Percentiles rank a stretch among this genome's conserved stretches.
Conservation (phyloP, 2,329 filamentous ascomycete genomes). For the Apiospora pterosperma region DNA sequence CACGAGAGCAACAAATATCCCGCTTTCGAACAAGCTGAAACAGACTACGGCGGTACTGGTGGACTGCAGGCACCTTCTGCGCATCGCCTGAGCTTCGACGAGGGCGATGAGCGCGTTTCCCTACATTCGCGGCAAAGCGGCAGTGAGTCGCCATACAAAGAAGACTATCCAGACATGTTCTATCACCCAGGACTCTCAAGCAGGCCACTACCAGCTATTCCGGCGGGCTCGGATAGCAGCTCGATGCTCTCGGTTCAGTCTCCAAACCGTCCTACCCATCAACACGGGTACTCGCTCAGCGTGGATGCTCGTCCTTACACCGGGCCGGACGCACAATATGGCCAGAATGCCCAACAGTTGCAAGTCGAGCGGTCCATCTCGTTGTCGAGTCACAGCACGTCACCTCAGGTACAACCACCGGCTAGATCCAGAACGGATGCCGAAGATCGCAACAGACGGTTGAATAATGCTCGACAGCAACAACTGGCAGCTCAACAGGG, state of each 20-base stretch:
- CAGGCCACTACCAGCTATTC: conserved; percentile 62
- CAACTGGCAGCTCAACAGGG: conserved; percentile 49
- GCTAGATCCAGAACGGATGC: conserved; percentile 93
- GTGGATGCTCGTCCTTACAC: conserved; percentile 41
- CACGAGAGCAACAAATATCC: conserved; percentile 37
- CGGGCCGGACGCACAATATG: conserved; percentile 49
- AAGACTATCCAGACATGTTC: conserved; percentile 85
- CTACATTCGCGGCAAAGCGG: conserved; percentile 53
- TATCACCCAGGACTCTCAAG: conserved; percentile 79
- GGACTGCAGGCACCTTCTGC: conserved; percentile 74
- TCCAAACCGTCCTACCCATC: conserved; percentile 42
- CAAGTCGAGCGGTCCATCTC: conserved; percentile 73
- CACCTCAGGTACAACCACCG: conserved; percentile 76
- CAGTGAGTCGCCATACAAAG: conserved; percentile 64
- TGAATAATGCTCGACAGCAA: conserved; percentile 48
- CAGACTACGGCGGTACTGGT: conserved; percentile 88
- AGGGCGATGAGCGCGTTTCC: conserved; percentile 76
- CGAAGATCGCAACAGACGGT: conserved; percentile 54
- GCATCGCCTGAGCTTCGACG: conserved; percentile 83
- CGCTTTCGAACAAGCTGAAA: conserved; percentile 59
- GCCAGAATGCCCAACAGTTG: conserved; percentile 38
- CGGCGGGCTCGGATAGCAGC: conserved; percentile 60
- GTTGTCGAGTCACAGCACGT: conserved; percentile 75
- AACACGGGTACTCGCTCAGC: conserved; percentile 48
- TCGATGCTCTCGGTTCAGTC: conserved; percentile 46